phyloP scores from a whole-genome alignment of 805 yeast genomes.

The Jamesozyma piceae region DNA sequence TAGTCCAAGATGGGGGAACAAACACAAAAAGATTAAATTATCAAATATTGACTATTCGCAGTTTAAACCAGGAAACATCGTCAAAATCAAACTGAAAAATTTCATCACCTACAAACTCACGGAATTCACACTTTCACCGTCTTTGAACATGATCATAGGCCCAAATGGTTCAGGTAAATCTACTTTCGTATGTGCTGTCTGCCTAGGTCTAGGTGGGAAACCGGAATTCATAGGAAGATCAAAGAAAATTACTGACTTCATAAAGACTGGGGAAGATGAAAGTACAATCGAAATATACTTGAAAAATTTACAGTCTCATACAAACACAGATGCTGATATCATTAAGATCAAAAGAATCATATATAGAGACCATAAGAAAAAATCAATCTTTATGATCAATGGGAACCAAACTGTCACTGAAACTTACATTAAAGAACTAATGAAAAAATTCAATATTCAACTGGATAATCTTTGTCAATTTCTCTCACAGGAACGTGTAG shows the following conservation, averaged over 20 bases:
- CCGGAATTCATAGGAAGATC: slow-evolving; percentile 64
- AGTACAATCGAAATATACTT: slow-evolving; percentile 31
- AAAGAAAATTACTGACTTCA: slow-evolving; percentile 51
- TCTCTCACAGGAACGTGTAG: slow-evolving; percentile 90
- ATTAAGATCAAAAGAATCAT: slow-evolving; percentile 39
- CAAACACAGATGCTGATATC: slow-evolving; percentile 16
- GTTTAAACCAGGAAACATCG: slow-evolving; percentile 39
- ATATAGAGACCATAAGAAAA: slow-evolving; percentile 31
- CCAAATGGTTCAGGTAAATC: slow-evolving; percentile 96
- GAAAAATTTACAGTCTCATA: slow-evolving; percentile 13
- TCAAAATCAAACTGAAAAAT: slow-evolving; percentile 49
- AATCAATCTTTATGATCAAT: slow-evolving; percentile 46
- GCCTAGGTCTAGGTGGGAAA: slow-evolving; percentile 79
- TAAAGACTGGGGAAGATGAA: slow-evolving; percentile 50
- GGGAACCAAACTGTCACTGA: slow-evolving; percentile 33
- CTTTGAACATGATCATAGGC: slow-evolving; percentile 84
- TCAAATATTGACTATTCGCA: slow-evolving; percentile 11
- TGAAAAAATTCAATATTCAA: slow-evolving; percentile 58
- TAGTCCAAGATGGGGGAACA: neutral
- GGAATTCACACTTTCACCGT: slow-evolving; percentile 71
- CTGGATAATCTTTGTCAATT: slow-evolving; percentile 89
- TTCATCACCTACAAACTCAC: slow-evolving; percentile 64
- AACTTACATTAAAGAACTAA: slow-evolving; percentile 35
- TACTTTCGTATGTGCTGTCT: slow-evolving; percentile 85
- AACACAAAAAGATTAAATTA: slow-evolving; percentile 6